A percentile compares a stretch with the other conserved stretches of the same genome.
phyloP scores from a whole-genome alignment of 2,329 filamentous ascomycete species.

The Fusarium multiceps region DNA sequence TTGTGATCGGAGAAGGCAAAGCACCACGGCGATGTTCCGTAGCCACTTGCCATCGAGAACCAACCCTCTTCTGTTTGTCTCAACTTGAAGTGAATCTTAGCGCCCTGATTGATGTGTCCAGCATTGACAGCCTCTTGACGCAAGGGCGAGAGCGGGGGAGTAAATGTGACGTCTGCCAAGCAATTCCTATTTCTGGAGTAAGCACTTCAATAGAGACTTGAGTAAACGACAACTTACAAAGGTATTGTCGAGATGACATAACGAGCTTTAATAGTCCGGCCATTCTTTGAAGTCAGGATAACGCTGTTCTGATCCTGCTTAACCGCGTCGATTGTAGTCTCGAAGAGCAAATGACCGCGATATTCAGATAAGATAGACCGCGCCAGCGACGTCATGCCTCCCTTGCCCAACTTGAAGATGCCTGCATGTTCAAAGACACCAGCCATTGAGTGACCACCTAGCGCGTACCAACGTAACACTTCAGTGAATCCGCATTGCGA shows the following conservation, averaged over 20 bases:
- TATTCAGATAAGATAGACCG: background rate
- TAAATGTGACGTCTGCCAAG: background rate
- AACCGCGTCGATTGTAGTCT: background rate
- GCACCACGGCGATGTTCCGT: background rate
- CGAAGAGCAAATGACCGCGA: background rate
- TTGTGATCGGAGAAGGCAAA: background rate
- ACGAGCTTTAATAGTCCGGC: background rate
- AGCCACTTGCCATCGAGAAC: background rate
- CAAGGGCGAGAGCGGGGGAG: background rate
- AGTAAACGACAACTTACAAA: background rate
- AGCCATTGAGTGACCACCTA: constrained; percentile 24
- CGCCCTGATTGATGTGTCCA: background rate
- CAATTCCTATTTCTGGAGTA: background rate
- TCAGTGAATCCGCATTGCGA: constrained; percentile 21
- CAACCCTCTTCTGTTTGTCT: fast-evolving
- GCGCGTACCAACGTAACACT: constrained; percentile 35
- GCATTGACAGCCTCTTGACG: background rate
- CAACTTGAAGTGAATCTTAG: background rate
- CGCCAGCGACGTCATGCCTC: background rate
- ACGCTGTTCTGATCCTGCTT: background rate
- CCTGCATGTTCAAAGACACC: constrained; percentile 21
- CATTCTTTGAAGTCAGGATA: background rate
- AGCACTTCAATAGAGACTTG: fast-evolving
- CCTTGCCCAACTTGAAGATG: background rate
- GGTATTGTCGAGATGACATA: background rate